A percentile compares a stretch with the other conserved stretches of the same genome.
Evolutionary conservation across 1,139 yeast genomes (phyloP).

Genomic region (Geotrichum carabidarum): DNA sequence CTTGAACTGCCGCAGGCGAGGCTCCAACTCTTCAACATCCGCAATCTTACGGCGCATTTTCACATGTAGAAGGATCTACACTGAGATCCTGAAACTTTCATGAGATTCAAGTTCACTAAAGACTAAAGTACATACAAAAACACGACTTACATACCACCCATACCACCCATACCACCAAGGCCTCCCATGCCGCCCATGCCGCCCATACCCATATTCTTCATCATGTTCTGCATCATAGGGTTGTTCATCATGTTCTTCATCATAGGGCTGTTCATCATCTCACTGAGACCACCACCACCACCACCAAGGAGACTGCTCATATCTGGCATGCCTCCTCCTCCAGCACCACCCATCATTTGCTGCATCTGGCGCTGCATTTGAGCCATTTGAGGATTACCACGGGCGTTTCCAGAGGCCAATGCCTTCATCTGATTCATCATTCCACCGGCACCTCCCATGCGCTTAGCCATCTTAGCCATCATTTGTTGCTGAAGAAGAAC

Average conservation of each 20-base stretch:
- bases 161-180: neutral
- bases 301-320: constrained; percentile 32
- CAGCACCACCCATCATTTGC: constrained; percentile 35
- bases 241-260: constrained; percentile 54
- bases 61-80: neutral
- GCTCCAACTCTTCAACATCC: no score
- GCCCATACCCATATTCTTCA: constrained; percentile 54
- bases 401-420: constrained; percentile 31
- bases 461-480: constrained; percentile 91
- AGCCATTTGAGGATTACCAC: constrained; percentile 37
- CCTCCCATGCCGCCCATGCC: constrained; percentile 4
- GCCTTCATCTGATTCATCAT: constrained; percentile 40
- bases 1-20: no score
- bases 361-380: constrained; percentile 39
- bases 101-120: no score
- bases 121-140: no score
- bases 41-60: no score
- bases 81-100: no score
- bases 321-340: constrained; percentile 40
- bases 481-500: constrained; percentile 85
- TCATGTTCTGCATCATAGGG: constrained; percentile 74
- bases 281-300: constrained; percentile 39
- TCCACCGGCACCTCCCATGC: constrained; percentile 53
- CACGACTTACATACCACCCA: neutral
- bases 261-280: constrained; percentile 41